Percentiles rank a stretch among this genome's conserved stretches.
phyloP scores from a whole-genome alignment of 371 early-diverging fungal species.

The Lichtheimia ornata region DNA sequence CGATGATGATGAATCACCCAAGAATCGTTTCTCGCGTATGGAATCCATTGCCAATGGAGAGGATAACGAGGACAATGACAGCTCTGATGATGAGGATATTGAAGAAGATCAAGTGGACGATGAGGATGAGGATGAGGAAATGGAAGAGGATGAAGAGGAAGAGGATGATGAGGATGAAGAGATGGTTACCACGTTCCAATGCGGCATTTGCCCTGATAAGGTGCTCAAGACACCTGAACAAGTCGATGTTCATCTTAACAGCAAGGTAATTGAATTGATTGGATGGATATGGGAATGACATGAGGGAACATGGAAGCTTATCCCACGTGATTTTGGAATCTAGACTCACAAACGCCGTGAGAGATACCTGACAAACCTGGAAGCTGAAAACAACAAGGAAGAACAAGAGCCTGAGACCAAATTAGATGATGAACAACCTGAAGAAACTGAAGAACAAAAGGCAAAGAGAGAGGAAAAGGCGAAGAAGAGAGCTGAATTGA shows the following conservation, averaged over 20 bases:
- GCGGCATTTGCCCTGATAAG: constrained; percentile 29
- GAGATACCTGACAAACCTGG: not conserved
- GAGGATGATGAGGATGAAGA: constrained; percentile 19
- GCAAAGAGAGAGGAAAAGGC: constrained; percentile 2
- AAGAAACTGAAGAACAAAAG: constrained; percentile 1
- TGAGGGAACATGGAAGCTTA: not conserved
- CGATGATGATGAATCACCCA: constrained; percentile 2
- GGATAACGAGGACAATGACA: constrained; percentile 10
- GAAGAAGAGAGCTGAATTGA: not conserved
- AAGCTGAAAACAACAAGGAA: not conserved
- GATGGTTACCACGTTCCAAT: constrained; percentile 11
- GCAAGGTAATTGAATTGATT: constrained; percentile 23
- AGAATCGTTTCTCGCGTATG: not conserved
- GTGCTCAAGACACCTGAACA: constrained; percentile 18
- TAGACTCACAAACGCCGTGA: constrained; percentile 20
- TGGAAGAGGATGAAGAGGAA: constrained; percentile 14
- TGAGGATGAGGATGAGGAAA: constrained; percentile 5
- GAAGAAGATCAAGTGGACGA: constrained; percentile 13
- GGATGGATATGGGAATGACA: not conserved
- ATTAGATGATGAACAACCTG: not conserved
- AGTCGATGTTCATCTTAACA: constrained; percentile 26
- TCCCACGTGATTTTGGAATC: not conserved
- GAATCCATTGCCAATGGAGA: not conserved
- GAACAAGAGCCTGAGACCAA: not conserved
- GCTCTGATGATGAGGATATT: constrained; percentile 12